Percentiles rank a stretch among this genome's conserved stretches.
These are phyloP conservation scores for Plasmodium coatneyi DNA, from an alignment of 169 alveolate species.

Conservation along the genomic window DNA sequence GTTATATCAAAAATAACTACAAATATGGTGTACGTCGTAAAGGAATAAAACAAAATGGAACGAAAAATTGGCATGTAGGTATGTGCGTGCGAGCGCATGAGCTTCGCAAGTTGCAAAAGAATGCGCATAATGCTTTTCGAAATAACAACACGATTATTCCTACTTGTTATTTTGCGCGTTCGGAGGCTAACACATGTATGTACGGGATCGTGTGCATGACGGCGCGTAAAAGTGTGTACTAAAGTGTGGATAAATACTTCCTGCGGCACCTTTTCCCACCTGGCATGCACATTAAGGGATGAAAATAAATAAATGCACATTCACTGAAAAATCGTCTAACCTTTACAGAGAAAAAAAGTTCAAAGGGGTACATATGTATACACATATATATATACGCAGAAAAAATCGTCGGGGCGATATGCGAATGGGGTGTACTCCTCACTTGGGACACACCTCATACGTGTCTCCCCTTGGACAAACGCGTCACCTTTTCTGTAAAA, in stretches of 20 bases:
- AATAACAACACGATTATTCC: not conserved
- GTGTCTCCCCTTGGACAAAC: not conserved
- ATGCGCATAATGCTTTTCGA: not conserved
- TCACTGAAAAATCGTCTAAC: not conserved
- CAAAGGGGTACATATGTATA: not conserved
- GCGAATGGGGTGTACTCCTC: not conserved
- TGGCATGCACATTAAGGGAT: not conserved
- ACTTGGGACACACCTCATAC: not conserved
- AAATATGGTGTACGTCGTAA: conserved; percentile 18
- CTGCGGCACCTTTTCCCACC: not conserved
- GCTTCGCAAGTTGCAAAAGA: conserved; percentile 20
- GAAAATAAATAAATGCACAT: not conserved
- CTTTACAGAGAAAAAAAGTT: not conserved
- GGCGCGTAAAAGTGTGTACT: conserved; percentile 1
- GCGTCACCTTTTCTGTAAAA: not conserved
- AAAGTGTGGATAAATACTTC: not conserved
- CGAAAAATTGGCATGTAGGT: not conserved
- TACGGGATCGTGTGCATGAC: not conserved
- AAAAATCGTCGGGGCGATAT: not conserved
- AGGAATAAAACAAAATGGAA: conserved; percentile 1
- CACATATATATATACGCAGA: not conserved
- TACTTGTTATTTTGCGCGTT: conserved; percentile 1
- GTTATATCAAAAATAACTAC: conserved; percentile 31
- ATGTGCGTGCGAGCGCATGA: conserved; percentile 18
- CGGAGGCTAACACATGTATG: not conserved